Base-by-base conservation (phyloP, 805 yeast genomes). In the Wickerhamomyces chaumierensis region DNA sequence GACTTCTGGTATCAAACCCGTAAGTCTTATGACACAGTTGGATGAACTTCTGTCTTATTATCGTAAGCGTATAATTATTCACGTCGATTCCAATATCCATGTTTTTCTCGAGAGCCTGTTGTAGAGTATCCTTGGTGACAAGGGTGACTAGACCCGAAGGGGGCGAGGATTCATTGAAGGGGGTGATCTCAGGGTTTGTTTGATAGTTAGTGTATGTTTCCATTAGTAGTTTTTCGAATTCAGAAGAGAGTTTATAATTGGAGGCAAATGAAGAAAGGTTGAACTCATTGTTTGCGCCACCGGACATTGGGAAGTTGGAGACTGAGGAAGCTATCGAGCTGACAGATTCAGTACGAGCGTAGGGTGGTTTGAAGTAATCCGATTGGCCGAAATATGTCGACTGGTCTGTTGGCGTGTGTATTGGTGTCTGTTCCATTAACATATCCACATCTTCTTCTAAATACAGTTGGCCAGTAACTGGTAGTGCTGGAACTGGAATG, bases 71-170 rank as follows among this genome's bases (percentile, higher is more conserved):
- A 48, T 62, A 57, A 43, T 59, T 58, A 42, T 58, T 60, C 25
- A 56, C 50, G 34, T 63, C 67, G 31, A 55, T 49, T 2, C 69
- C 71, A 19, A 63, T 55, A 8, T 61, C 65, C 4, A 65, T 47
- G 5, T 53, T 56, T 5, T 43, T 44, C 4, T 42, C 49, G 23
- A 56, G 48, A 0, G 70, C 65, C 35, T 46, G 42, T 41, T 62
- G 61, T 23, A 73, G 57, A 20, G 80, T 68, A 33, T 71, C 66
- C 48, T 75, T 76, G 6, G 83, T 71, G 0, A 78, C 78, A 38
- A 66, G 65, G 33, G 75, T 74, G 17, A 78, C 63, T 3, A 80
- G 67, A 1, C 86, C 86, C 1, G 78, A 67, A 0, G 87, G 86
- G 7, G 86, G 87, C 48, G 71, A 70, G 33, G 64, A 53, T 15